Percentiles rank a stretch among this genome's conserved stretches.
phyloP scores from a whole-genome alignment of 192 early-diverging fungal species.

The Podila clonocystis region DNA sequence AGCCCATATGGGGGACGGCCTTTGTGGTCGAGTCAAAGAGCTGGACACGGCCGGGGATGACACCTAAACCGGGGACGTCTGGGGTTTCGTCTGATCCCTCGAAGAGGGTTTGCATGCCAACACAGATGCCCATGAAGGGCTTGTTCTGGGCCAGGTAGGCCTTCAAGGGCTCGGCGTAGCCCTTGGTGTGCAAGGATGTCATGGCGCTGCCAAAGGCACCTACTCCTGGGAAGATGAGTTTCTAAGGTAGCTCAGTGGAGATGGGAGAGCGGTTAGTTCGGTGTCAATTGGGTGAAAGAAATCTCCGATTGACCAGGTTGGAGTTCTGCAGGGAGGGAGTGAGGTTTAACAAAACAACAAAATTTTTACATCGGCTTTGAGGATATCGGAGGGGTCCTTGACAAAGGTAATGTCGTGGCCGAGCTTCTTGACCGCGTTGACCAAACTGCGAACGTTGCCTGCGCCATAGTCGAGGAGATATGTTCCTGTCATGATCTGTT shows the following conservation, averaged over 20 bases:
- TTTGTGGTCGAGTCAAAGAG: slow-evolving; percentile 78
- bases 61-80: slow-evolving; percentile 79
- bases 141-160: slow-evolving; percentile 85
- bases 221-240: slow-evolving; percentile 99
- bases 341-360: not conserved
- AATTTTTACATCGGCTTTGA: slow-evolving; percentile 82
- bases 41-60: slow-evolving; percentile 78
- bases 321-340: not conserved
- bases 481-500: slow-evolving; percentile 57
- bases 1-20: slow-evolving; percentile 98
- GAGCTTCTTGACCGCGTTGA: slow-evolving; percentile 93
- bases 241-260: slow-evolving; percentile 54
- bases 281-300: not conserved
- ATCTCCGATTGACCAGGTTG: not conserved
- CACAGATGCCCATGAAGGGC: slow-evolving; percentile 99
- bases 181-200: slow-evolving; percentile 74
- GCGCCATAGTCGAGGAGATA: slow-evolving; percentile 99
- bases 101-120: slow-evolving; percentile 97
- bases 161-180: slow-evolving; percentile 84
- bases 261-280: too few species aligned
- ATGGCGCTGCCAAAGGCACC: slow-evolving; percentile 97
- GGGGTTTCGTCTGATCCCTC: slow-evolving; percentile 91
- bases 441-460: slow-evolving; percentile 97
- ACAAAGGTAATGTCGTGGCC: slow-evolving; percentile 88
- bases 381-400: slow-evolving; percentile 80